Conservation (phyloP, 768 basidiomycete species). For the Mycena vitilis region DNA sequence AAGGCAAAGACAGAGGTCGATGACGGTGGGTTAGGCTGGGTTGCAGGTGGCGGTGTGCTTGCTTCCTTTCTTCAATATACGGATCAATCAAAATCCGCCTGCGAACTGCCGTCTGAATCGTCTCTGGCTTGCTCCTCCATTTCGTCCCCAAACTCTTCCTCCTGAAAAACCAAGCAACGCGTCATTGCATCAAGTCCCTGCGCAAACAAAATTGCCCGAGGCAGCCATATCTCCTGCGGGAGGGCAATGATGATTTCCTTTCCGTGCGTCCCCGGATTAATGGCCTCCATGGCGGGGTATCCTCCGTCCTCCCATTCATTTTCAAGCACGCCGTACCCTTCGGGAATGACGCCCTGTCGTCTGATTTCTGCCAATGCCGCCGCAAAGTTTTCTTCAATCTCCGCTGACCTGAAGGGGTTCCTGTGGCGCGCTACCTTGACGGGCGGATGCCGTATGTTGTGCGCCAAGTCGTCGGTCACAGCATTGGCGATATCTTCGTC, state of each 20-base stretch:
- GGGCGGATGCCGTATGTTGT: not conserved
- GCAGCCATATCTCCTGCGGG: slow-evolving; percentile 16
- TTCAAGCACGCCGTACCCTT: not conserved
- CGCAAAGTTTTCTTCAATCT: not conserved
- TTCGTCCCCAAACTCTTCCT: not conserved
- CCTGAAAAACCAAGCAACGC: not conserved
- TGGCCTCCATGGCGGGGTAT: not conserved
- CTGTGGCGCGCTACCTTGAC: not conserved
- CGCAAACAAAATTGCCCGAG: slow-evolving; percentile 8
- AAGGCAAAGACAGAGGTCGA: slow-evolving; percentile 51
- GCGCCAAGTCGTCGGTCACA: not conserved
- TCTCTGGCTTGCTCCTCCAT: not conserved
- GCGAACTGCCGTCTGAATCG: slow-evolving; percentile 2
- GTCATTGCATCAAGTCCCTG: slow-evolving; percentile 10
- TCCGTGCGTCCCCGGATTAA: not conserved
- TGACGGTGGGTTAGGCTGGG: too few relatives aligned
- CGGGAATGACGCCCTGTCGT: not conserved
- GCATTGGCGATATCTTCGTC: not conserved
- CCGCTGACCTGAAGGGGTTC: not conserved
- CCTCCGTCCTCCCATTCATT: not conserved
- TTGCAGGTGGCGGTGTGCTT: too few relatives aligned
- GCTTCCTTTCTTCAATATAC: too few relatives aligned
- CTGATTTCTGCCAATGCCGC: not conserved
- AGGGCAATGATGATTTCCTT: not conserved
- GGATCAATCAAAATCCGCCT: slow-evolving; percentile 14